Conservation (phyloP, 2,329 filamentous ascomycete species). For the Raffaelea ambrosiae region DNA sequence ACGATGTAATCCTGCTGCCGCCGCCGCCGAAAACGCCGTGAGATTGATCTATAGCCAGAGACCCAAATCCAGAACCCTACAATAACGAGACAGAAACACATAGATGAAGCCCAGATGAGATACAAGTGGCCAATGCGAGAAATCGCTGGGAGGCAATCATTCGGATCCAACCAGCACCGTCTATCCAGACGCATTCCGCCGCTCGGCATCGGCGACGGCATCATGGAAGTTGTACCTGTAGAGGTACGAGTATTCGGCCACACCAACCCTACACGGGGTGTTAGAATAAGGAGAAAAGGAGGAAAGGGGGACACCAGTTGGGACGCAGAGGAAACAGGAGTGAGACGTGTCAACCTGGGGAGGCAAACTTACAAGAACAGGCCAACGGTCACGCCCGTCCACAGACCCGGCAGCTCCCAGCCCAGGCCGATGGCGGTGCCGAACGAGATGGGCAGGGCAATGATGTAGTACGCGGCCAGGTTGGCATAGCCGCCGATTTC, state of each 20-base stretch:
- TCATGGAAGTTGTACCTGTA: conserved; percentile 44
- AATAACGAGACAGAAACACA: too few relatives aligned
- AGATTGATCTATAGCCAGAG: too few relatives aligned
- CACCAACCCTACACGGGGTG: conserved; percentile 34
- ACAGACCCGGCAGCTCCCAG: conserved; percentile 74
- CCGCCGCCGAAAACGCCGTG: too few relatives aligned
- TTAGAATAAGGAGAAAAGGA: conserved; percentile 8
- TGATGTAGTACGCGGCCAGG: conserved; percentile 73
- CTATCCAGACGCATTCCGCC: conserved; percentile 31
- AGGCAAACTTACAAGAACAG: conserved; percentile 45
- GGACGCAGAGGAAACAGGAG: neutral
- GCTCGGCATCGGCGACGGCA: conserved; percentile 43
- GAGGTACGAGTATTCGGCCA: conserved; percentile 45
- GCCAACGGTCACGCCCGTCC: conserved; percentile 70
- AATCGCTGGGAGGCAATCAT: too few relatives aligned
- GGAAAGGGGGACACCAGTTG: neutral
- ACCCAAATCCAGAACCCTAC: too few relatives aligned
- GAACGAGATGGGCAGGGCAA: conserved; percentile 80
- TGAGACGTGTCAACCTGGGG: neutral
- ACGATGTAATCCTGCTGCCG: too few relatives aligned
- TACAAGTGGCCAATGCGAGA: too few relatives aligned
- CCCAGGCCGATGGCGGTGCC: conserved; percentile 65
- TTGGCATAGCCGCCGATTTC: conserved; percentile 86
- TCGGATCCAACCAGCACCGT: too few relatives aligned
- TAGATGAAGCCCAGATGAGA: too few relatives aligned